These are phyloP conservation scores for Hypsizygus marmoreus DNA, from an alignment of 768 basidiomycete species.

Conservation along the genomic window DNA sequence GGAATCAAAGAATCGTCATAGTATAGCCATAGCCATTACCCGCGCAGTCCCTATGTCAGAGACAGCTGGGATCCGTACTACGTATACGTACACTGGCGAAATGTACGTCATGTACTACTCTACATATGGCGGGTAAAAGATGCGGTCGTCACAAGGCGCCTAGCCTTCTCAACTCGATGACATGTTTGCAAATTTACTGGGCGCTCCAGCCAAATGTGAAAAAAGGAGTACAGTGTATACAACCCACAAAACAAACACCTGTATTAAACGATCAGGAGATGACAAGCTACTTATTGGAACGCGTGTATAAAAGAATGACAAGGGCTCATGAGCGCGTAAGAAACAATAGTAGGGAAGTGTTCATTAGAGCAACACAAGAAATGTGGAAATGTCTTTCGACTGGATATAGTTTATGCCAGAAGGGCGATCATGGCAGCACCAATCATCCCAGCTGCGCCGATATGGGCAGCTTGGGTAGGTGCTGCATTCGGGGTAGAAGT, in stretches of 20 bases:
- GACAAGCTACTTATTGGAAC: slow-evolving; percentile 5
- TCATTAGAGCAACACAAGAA: slow-evolving; percentile 7
- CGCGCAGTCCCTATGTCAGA: too few relatives aligned
- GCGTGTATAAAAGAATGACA: slow-evolving; percentile 6
- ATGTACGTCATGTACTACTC: too few relatives aligned
- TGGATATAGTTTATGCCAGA: slow-evolving; percentile 32
- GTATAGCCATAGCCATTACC: too few relatives aligned
- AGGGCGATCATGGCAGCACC: slow-evolving; percentile 47
- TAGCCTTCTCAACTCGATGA: too few relatives aligned
- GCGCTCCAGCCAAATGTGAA: too few relatives aligned
- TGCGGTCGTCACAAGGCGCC: too few relatives aligned
- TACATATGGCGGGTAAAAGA: too few relatives aligned
- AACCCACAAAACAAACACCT: slow-evolving; percentile 4
- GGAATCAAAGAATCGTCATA: too few relatives aligned
- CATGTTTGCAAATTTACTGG: too few relatives aligned
- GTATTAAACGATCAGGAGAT: slow-evolving; percentile 5
- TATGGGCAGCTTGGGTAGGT: slow-evolving; percentile 29
- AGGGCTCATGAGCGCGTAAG: slow-evolving; percentile 15
- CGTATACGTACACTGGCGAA: too few relatives aligned
- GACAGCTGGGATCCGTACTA: too few relatives aligned
- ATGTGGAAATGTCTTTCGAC: slow-evolving; percentile 4
- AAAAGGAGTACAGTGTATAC: too few relatives aligned
- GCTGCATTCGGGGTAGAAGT: slow-evolving; percentile 28
- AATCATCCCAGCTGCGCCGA: slow-evolving; percentile 43
- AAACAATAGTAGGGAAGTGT: slow-evolving; percentile 12